Base-by-base conservation (phyloP, 108 stramenopile species). In the Skeletonema costatum region DNA sequence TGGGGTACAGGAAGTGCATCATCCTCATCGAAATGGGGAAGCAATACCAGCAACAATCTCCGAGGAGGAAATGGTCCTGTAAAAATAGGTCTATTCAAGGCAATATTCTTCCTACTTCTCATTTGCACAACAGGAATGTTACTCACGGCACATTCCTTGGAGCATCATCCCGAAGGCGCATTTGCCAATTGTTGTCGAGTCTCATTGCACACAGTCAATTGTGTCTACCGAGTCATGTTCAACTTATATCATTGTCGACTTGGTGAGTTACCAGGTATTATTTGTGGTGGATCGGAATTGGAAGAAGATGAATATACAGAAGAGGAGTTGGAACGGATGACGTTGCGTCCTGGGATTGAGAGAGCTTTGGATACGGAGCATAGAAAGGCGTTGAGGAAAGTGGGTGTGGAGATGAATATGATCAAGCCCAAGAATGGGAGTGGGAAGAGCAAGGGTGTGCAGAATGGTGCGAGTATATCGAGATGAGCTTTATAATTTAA, bases 221-320 rank as follows among this genome's bases (percentile, higher is more conserved):
- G 84, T 42, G 25, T 64, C 11, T 81, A 44, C 38, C 61, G 31
- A 10, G 60, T 85, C 9, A 39, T 81, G 8, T 85, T 73, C 68
- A 85, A 85, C 59, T 65, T 85, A 30, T 85, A 81, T 36, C 80
- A 81, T 44, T 81, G 84, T 77, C 75, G 84, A 77, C 42, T 81
- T 29, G 71, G 76, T 38, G 84, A 85, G 16, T 76, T 85, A 3
- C 80, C 75, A 1, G 70, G 67, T 12, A 64, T 72, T 10, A 64
- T 84, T 9, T 76, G 58, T 62, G 70, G 80, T 9, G 62, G 68
- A 0, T 65, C 69, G 3, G 53, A 60, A 12, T 80, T 76, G 13
- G 79, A 71, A 13, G 74, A 68, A 41, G 82, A 75, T 29, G 82
- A 80, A 35, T 66, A 76, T 32, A 80, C 74, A 8, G 84, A 81